phyloP scores from a whole-genome alignment of 306 rosid species.

The Ziziphus jujuba region DNA sequence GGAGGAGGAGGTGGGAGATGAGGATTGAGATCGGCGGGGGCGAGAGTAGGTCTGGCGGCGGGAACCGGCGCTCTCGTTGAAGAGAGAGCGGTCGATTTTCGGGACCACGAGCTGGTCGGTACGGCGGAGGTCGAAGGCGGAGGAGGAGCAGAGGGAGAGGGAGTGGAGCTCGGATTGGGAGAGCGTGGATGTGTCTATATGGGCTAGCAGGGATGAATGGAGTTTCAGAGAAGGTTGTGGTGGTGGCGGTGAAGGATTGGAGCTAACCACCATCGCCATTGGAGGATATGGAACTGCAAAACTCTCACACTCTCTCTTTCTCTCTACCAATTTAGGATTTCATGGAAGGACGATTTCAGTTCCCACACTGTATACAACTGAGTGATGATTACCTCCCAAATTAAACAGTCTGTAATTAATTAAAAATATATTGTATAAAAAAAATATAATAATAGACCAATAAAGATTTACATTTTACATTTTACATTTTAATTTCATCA shows the following conservation, averaged over 20 bases:
- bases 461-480: no score
- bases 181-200: slow-evolving; percentile 52
- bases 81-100: slow-evolving; percentile 60
- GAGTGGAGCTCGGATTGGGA: slow-evolving; percentile 70
- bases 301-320: no score
- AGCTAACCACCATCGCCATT: slow-evolving; percentile 12
- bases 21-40: slow-evolving; percentile 38
- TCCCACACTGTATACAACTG: no score
- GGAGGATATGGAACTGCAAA: background rate
- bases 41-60: slow-evolving; percentile 81
- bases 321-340: no score
- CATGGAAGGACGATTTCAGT: no score
- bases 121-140: slow-evolving; percentile 37
- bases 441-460: no score
- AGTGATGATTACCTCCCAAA: no score
- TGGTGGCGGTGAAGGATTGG: background rate
- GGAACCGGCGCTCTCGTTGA: slow-evolving; percentile 81
- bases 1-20: slow-evolving; percentile 26
- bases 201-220: slow-evolving; percentile 28
- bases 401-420: no score
- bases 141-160: slow-evolving; percentile 61
- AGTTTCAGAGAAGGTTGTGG: slow-evolving; percentile 17
- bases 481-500: no score
- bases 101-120: slow-evolving; percentile 43
- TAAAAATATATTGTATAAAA: no score